A percentile compares a stretch with the other conserved stretches of the same genome.
phyloP scores from a whole-genome alignment of 345 rosid genomes.

The Eucalyptus microcorys region DNA sequence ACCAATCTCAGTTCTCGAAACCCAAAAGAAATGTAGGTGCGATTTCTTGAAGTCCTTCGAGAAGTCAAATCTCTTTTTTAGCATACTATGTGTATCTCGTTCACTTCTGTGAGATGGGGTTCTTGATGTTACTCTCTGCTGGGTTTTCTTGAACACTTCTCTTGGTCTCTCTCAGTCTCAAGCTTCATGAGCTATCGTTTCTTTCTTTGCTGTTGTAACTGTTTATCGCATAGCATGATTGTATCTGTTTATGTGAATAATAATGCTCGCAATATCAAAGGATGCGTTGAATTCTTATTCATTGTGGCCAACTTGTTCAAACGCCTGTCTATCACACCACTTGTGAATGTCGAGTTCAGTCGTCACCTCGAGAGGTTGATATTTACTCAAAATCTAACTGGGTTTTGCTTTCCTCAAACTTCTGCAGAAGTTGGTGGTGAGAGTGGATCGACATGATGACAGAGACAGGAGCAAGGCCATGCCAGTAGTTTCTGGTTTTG shows the following conservation, averaged over 20 bases:
- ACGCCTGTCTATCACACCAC: not conserved
- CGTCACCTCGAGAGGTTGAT: not conserved
- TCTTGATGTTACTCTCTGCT: not conserved
- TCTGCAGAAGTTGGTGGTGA: not conserved
- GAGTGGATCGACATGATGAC: not conserved
- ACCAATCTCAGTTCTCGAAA: not conserved
- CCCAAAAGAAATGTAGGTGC: not conserved
- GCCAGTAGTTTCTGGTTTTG: not conserved
- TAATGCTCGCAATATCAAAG: not conserved
- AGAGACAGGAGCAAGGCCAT: not conserved
- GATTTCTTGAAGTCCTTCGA: not conserved
- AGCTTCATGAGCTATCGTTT: not conserved
- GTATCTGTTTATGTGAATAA: not conserved
- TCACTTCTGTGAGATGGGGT: not conserved
- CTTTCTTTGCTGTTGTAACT: not conserved
- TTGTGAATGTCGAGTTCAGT: not conserved
- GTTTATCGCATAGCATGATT: not conserved
- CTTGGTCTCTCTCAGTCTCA: not conserved
- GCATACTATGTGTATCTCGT: not conserved
- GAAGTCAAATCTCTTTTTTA: not conserved
- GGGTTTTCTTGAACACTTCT: not conserved
- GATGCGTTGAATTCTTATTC: not conserved
- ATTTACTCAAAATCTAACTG: not conserved
- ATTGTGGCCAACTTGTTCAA: not conserved
- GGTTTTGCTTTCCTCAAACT: not conserved